A percentile compares a stretch with the other conserved stretches of the same genome.
Evolutionary conservation across 768 basidiomycete species (phyloP).

Genomic region (Exidia glandulosa): DNA sequence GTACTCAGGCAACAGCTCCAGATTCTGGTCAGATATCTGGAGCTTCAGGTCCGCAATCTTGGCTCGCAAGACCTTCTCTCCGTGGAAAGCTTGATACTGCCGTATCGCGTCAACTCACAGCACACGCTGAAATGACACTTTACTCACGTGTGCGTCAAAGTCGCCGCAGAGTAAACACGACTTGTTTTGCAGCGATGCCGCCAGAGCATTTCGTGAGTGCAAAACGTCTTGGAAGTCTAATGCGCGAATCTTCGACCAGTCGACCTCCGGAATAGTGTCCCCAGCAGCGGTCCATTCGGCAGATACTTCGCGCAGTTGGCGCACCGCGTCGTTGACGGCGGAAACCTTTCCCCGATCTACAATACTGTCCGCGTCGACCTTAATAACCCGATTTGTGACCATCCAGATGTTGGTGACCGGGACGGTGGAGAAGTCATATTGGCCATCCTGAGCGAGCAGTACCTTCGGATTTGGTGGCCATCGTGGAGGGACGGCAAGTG

Average conservation of each 20-base stretch:
- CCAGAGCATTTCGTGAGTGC: conserved; percentile 41
- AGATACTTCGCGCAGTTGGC: conserved; percentile 37
- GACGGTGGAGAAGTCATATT: conserved; percentile 58
- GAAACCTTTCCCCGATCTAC: conserved; percentile 54
- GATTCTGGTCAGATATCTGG: conserved; percentile 89
- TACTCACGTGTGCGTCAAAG: conserved; percentile 54
- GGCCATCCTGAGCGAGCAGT: conserved; percentile 36
- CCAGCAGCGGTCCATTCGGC: conserved; percentile 42
- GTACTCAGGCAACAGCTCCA: conserved; percentile 94
- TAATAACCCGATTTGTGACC: conserved; percentile 58
- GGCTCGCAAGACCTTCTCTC: conserved; percentile 57
- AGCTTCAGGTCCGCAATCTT: conserved; percentile 71
- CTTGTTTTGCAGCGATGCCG: conserved; percentile 29
- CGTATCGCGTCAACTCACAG: conserved; percentile 2
- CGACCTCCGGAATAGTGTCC: conserved; percentile 53
- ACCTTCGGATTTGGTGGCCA: conserved; percentile 59
- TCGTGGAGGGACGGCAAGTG: conserved; percentile 49
- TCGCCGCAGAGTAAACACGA: conserved; percentile 50
- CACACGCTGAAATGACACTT: neutral
- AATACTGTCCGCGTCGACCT: conserved; percentile 69
- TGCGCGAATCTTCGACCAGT: conserved; percentile 74
- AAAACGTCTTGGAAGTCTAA: conserved; percentile 87
- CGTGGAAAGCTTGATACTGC: conserved; percentile 71
- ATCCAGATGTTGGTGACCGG: conserved; percentile 64
- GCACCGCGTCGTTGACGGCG: conserved; percentile 45